These are phyloP conservation scores for Backusella westeae DNA, from an alignment of 192 early-diverging fungal genomes.

Conservation along the genomic window DNA sequence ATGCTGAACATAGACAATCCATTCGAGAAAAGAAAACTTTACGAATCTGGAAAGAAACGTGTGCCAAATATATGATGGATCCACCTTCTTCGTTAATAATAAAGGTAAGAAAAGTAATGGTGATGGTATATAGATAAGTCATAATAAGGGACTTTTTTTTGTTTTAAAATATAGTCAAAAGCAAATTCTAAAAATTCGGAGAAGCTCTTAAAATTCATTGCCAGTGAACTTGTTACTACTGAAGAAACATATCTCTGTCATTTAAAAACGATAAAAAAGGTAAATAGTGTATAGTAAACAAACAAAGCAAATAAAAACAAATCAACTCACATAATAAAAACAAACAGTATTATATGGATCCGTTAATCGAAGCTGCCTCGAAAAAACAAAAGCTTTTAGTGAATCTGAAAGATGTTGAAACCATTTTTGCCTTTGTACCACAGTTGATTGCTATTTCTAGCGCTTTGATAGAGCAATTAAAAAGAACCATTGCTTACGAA, in stretches of 20 bases:
- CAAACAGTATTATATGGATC: conserved; percentile 40
- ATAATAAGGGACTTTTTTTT: not conserved
- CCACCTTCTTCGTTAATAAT: not conserved
- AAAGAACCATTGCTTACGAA: not conserved
- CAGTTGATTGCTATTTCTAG: conserved; percentile 32
- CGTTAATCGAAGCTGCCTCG: conserved; percentile 26
- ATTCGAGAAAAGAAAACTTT: not conserved
- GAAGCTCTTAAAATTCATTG: conserved; percentile 33
- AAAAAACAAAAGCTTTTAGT: conserved; percentile 18
- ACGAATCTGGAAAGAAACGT: conserved; percentile 6
- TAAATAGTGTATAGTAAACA: conserved; percentile 13
- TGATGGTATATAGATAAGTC: not conserved
- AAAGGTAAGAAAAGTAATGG: not conserved
- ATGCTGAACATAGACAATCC: conserved; percentile 3
- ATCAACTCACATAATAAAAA: not conserved
- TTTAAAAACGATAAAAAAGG: conserved; percentile 42
- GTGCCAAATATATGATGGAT: not conserved
- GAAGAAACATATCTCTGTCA: conserved; percentile 46
- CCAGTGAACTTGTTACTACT: conserved; percentile 44
- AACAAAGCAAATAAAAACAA: not conserved
- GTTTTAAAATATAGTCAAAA: not conserved
- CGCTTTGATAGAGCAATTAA: conserved; percentile 14
- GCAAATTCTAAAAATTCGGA: not conserved
- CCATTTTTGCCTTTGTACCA: conserved; percentile 36
- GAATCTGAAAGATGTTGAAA: conserved; percentile 24